phyloP scores from a whole-genome alignment of 2,329 filamentous ascomycete species.

The Rhexocercosporidium sp. region DNA sequence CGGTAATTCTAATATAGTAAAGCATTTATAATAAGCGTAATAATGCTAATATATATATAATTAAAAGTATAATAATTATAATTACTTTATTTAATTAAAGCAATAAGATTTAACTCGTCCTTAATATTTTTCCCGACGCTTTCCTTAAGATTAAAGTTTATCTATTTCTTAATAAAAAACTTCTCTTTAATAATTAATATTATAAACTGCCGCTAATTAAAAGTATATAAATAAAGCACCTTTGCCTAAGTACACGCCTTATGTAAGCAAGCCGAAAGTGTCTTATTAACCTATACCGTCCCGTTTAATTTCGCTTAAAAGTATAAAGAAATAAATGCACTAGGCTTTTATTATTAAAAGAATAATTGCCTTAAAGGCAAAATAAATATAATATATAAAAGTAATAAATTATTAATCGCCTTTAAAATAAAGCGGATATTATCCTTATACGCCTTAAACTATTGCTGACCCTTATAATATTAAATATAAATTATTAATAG shows the following conservation, averaged over 20 bases:
- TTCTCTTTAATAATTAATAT: slow-evolving; percentile 25
- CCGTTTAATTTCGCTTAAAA: slow-evolving; percentile 20
- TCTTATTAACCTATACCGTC: slow-evolving; percentile 18
- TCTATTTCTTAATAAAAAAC: slow-evolving; percentile 18
- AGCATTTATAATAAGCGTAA: too few relatives aligned
- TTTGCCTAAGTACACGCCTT: slow-evolving; percentile 13
- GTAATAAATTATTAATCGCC: slow-evolving; percentile 23
- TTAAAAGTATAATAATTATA: too few relatives aligned
- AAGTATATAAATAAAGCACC: slow-evolving; percentile 19
- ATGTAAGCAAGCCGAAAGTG: slow-evolving; percentile 9
- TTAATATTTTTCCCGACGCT: slow-evolving; percentile 1
- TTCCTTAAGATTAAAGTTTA: slow-evolving; percentile 25
- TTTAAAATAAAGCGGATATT: too few relatives aligned
- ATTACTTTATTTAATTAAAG: too few relatives aligned
- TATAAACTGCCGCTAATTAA: slow-evolving; percentile 13
- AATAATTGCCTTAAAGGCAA: slow-evolving; percentile 22
- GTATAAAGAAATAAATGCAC: slow-evolving; percentile 20
- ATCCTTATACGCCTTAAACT: slow-evolving; percentile 22
- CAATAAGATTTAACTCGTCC: too few relatives aligned
- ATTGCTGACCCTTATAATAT: slow-evolving; percentile 29
- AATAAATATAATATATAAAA: slow-evolving; percentile 23
- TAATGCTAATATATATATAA: too few relatives aligned
- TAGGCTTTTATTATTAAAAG: slow-evolving; percentile 6
- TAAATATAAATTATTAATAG: slow-evolving; percentile 26
- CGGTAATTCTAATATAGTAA: too few relatives aligned